Percentiles rank a stretch among this genome's conserved stretches.
phyloP scores from a whole-genome alignment of 139 green algal genomes.

The Diplosphaera chodatii region DNA sequence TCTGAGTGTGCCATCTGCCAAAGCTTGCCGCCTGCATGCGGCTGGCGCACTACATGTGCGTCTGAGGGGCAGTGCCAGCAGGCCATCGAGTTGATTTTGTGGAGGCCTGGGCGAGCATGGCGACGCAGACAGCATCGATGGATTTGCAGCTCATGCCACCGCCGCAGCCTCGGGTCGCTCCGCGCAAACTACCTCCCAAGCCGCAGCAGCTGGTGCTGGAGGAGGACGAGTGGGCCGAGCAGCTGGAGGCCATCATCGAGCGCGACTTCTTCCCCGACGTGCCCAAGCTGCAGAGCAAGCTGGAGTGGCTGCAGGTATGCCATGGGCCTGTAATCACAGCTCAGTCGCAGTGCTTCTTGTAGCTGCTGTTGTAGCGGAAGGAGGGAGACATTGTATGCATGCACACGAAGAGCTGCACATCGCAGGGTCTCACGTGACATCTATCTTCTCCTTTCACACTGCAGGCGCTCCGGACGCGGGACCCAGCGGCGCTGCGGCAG shows the following conservation, averaged over 20 bases:
- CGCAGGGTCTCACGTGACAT: too few relatives aligned
- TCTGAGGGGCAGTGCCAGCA: too few relatives aligned
- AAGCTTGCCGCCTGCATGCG: too few relatives aligned
- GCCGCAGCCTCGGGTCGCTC: neutral
- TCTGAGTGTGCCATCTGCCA: too few relatives aligned
- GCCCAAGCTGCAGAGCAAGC: constrained; percentile 70
- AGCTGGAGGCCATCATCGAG: constrained; percentile 83
- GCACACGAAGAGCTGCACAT: too few relatives aligned
- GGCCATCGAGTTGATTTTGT: too few relatives aligned
- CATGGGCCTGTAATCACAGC: too few relatives aligned
- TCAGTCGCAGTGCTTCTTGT: neutral
- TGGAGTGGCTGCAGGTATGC: constrained; percentile 71
- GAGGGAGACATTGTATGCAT: too few relatives aligned
- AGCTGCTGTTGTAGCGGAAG: too few relatives aligned
- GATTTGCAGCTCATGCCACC: neutral
- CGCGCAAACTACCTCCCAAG: neutral
- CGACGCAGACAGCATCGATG: neutral
- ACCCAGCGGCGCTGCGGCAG: constrained; percentile 51
- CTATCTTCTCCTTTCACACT: neutral
- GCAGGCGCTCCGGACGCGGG: constrained; percentile 59
- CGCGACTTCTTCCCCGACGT: constrained; percentile 92
- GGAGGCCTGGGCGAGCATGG: too few relatives aligned
- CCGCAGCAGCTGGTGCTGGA: constrained; percentile 44
- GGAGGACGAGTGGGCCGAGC: constrained; percentile 69
- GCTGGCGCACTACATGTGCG: too few relatives aligned